Evolutionary conservation across 495 filamentous ascomycete genomes (phyloP), one percentile per base, ranked within the genome.

Genomic region (Thermothielavioides terrestris): DNA sequence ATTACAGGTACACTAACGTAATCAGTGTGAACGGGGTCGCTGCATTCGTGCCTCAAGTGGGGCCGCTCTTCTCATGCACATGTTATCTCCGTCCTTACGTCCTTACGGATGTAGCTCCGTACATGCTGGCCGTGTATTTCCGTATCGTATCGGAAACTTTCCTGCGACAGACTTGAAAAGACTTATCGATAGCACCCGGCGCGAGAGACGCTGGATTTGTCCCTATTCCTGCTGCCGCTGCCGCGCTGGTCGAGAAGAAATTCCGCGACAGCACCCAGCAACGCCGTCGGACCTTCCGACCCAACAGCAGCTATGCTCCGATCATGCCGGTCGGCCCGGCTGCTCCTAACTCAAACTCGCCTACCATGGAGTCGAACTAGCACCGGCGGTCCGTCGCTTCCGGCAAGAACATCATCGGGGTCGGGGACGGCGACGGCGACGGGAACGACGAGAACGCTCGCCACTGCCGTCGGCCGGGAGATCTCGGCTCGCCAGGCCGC

Each of bases 261-360:
- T 28, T 47, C 25, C 23, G 46, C 35, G 35, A 23, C 37, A 25
- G 48, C 39, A 37, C 15, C 17, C 18, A 27, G 39, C 48, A 42
- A n/a, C 40, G 17, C 26, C 25, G 26, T 5, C 20, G 25, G 27
- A 32, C 47, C 30, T 21, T 31, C 38, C 15, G 21, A 42, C 30
- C 30, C 38, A 50, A 27, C 38, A 30, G 34, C 47, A 32, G 39
- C 28, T 52, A 65, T 65, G 62, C 55, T 65, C 30, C 43, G 51
- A 59, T 52, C 53, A 15, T 58, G 56, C 48, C 53, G 53, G 47
- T 51, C 62, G 27, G 44, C 60, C 28, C 52, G 62, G 55, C 45
- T 59, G 27, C 42, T 63, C 1, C n/a, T n/a, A n/a, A 30, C 32
- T 49, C 56, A 36, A 39, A 22, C 55, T 14, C 45, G 53, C 14